phyloP scores from a whole-genome alignment of 257 asterid genomes.

The Perilla frutescens region DNA sequence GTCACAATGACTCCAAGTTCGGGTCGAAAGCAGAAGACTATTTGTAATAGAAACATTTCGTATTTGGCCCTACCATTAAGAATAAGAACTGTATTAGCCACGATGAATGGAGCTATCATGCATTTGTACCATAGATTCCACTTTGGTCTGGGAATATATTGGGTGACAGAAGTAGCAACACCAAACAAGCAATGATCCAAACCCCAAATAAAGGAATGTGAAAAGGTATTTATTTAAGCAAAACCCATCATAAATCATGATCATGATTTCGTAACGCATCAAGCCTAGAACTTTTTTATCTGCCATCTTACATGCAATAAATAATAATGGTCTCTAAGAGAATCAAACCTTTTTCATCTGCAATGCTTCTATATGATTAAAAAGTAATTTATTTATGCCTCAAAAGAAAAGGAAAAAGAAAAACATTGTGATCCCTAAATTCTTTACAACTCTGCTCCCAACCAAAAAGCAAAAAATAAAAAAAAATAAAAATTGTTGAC shows the following conservation, averaged over 20 bases:
- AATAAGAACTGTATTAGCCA: conserved; percentile 17
- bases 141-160: conserved; percentile 32
- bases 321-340: conserved; percentile 17
- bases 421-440: conserved; percentile 50
- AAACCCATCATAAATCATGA: conserved; percentile 1
- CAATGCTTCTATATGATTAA: conserved; percentile 30
- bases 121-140: conserved; percentile 37
- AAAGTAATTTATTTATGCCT: conserved; percentile 34
- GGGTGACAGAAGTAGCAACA: conserved; percentile 5
- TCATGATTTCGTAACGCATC: conserved; percentile 23
- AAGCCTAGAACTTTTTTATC: conserved; percentile 4
- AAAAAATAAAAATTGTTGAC: conserved; percentile 49
- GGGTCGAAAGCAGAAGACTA: not conserved
- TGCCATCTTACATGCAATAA: conserved; percentile 10
- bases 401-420: not conserved
- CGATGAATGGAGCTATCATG: conserved; percentile 33
- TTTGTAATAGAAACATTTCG: not conserved
- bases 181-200: conserved; percentile 10
- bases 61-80: conserved; percentile 12
- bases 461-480: not conserved
- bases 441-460: conserved; percentile 52
- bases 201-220: conserved; percentile 28
- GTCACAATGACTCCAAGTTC: no score
- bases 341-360: conserved; percentile 39
- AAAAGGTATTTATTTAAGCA: conserved; percentile 11